Conservation (phyloP, 1,284 basidiomycete genomes). For the Ceratobasidium theobromae region DNA sequence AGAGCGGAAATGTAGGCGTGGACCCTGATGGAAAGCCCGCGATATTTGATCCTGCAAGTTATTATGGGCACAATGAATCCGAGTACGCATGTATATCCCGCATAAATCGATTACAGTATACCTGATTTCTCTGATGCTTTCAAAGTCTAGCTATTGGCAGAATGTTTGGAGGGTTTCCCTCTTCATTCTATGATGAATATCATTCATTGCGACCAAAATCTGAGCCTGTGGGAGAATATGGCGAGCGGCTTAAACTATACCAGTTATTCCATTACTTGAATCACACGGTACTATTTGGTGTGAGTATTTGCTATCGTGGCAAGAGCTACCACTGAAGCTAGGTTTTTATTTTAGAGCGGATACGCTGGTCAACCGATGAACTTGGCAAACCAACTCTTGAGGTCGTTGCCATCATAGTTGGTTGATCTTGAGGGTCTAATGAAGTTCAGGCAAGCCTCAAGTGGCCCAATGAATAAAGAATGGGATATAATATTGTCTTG, state of each 20-base stretch:
- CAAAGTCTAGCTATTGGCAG: slow-evolving; percentile 73
- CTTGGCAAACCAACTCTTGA: slow-evolving; percentile 13
- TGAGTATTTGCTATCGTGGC: slow-evolving; percentile 48
- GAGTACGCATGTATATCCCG: slow-evolving; percentile 57
- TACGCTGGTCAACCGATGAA: slow-evolving; percentile 9
- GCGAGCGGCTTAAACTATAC: slow-evolving; percentile 70
- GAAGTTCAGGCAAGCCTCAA: too few species aligned
- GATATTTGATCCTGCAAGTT: slow-evolving; percentile 81
- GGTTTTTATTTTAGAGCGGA: neutral
- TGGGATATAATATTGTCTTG: too few species aligned
- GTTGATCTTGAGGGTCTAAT: too few species aligned
- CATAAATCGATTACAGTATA: slow-evolving; percentile 28
- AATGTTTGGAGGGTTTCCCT: slow-evolving; percentile 81
- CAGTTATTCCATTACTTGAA: slow-evolving; percentile 89
- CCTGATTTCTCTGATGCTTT: neutral
- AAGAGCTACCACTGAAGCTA: neutral
- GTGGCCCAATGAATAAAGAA: too few species aligned
- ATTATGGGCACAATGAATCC: slow-evolving; percentile 84
- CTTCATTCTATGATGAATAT: slow-evolving; percentile 71
- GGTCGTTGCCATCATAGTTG: neutral
- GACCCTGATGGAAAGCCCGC: slow-evolving; percentile 54
- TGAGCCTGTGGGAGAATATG: slow-evolving; percentile 68
- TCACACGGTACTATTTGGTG: slow-evolving; percentile 69
- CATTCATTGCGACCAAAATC: slow-evolving; percentile 67
- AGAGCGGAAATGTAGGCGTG: slow-evolving; percentile 74